Base-by-base conservation (phyloP, 129 eudicot genomes). In the Arctium minus region DNA sequence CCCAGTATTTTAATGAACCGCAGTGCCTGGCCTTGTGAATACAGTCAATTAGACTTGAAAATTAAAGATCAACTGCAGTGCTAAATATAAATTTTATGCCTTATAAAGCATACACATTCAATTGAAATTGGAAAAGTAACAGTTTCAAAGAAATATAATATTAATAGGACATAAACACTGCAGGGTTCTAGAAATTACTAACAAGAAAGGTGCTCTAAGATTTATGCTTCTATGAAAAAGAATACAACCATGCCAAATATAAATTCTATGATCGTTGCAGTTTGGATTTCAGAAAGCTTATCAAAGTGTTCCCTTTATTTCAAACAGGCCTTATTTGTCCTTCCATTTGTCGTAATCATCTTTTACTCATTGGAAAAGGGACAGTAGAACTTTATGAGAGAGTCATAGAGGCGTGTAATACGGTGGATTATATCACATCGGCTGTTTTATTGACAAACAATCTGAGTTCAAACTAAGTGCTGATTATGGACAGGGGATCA, bases 1-100 rank as follows among this genome's bases (percentile, higher is more conserved):
- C 99, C 98, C 31, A 96, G 83, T 82, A 89, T 87, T 79, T 82
- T 90, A 46, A 96, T 69, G 69, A 96, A 96, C 70, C 85, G 86
- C 74, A 96, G 87, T 74, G 97, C 99, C 99, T 96, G 84, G 72
- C 64, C 76, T 81, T 81, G 84, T 73, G 85, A 74, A 62, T 13
- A 79, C 18, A 29, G 27, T 71, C 27, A 65, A 70, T 76, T 29
- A 82, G 32, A 82, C 75, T 30, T 46, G 18, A 48, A 31, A 79
- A 32, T 29, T 65, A 74, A 67, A 82, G 13, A 67, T 75, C 27
- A 72, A 77, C 9, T 60, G 29, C 68, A 60, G 29, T 60, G 27
- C 1, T 1, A 15, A 53, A 22, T 22, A 22, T 22, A 22, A 22
- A 22, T 22, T 22, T 0, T 22, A 22, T 22, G 65, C 50, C 50